Conservation (phyloP, 2,329 filamentous ascomycete species). For the Trichoderma atrobrunneum region DNA sequence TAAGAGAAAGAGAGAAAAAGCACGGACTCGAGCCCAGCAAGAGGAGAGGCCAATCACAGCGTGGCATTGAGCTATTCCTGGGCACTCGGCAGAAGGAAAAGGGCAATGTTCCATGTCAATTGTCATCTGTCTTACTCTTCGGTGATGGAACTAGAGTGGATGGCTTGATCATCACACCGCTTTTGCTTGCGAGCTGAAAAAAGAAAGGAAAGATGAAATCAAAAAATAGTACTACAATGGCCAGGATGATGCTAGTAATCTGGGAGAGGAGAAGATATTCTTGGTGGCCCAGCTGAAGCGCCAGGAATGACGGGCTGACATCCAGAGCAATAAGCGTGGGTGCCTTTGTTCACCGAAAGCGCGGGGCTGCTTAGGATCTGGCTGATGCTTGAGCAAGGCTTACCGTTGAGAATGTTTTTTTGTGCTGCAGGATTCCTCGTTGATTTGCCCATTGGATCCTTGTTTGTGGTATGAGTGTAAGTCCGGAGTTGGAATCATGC, state of each 20-base stretch:
- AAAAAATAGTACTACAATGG: background rate
- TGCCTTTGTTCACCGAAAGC: background rate
- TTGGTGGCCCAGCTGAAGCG: conserved; percentile 5
- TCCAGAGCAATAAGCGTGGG: background rate
- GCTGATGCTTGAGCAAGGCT: background rate
- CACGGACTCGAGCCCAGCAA: background rate
- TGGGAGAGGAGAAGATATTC: background rate
- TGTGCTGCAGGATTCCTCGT: background rate
- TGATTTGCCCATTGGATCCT: background rate
- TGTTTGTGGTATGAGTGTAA: background rate
- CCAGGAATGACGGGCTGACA: conserved; percentile 4
- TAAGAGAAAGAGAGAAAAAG: background rate
- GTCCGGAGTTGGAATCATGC: background rate
- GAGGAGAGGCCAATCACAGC: background rate
- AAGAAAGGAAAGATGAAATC: background rate
- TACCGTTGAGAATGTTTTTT: background rate
- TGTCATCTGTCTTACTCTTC: background rate
- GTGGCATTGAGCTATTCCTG: background rate
- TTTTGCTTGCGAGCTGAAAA: conserved; percentile 9
- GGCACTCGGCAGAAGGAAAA: background rate
- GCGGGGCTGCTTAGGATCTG: background rate
- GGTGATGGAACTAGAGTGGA: background rate
- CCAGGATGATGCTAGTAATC: background rate
- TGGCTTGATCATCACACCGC: conserved; percentile 11
- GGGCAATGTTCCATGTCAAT: background rate